Evolutionary conservation across 2,329 filamentous ascomycete genomes (phyloP), one percentile per base, ranked within the genome.

Genomic region (Pseudocercospora fuligena): DNA sequence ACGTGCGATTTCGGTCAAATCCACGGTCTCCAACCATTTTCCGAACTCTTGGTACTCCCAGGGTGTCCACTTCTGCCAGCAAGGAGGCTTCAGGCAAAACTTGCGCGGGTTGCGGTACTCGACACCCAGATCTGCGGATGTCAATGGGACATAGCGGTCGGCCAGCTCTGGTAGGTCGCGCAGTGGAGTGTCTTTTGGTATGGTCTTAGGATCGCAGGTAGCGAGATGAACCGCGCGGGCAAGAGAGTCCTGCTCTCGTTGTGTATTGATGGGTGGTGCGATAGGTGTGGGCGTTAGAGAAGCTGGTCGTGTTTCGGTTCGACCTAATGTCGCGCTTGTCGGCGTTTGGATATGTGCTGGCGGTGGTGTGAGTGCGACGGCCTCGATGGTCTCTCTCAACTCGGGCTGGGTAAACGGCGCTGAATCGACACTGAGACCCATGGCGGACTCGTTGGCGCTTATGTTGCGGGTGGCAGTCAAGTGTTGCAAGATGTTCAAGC

Each of bases 11-110:
- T 66, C 65, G 0, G 53, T 36, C 12, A 68, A 65, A 51, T 74
- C 67, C 61, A 73, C 65, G 11, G 61, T 61, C 23, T 56, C 40
- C 5, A 69, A 59, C 11, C 69, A 47, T 3, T 67, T 46, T 12
- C 66, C 68, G 51, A 75, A 59, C 36, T 40, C 11, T 16, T 51
- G 53, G 57, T 74, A 74, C 3, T 66, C 61, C 8, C 23, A 1
- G 0, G 57, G 16, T 0, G 56, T 61, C 73, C 73, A 75, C 57
- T 69, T 62, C 6, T 65, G n/a, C 70, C 71, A 74, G 63, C 47
- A 70, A 6, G 71, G 66, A 4, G 72, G 70, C 51, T 72, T 71
- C 56, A 72, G 47, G 23, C 61, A 63, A 66, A 74, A 73, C 33
- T 64, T 69, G 9, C 60, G 53, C 9, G 70, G 60, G 59, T 72